Evolutionary conservation across 179 eudicot species (phyloP).

Genomic region (Beta macrorhiza): DNA sequence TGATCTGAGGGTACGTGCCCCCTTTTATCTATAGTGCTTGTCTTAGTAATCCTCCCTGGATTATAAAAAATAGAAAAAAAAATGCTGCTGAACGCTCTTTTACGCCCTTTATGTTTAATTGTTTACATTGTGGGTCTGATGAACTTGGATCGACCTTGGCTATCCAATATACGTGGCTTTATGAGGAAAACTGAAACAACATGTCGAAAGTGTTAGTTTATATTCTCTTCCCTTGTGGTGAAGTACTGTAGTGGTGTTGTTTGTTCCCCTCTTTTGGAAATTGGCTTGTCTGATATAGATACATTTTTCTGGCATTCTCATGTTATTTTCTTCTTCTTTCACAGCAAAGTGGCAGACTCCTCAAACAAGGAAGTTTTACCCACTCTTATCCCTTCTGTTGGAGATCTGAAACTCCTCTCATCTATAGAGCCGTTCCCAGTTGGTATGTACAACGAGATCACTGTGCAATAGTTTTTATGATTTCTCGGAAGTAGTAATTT

Average conservation of each 20-base stretch:
- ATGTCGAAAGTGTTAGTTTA: neutral
- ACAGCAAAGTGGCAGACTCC: conserved; percentile 81
- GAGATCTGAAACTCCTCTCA: conserved; percentile 98
- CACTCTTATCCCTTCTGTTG: conserved; percentile 94
- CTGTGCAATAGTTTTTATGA: neutral
- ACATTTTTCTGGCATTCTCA: conserved; percentile 4
- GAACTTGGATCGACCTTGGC: neutral
- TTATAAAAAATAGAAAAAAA: too few species aligned
- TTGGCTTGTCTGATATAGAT: neutral
- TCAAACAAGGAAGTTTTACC: conserved; percentile 75
- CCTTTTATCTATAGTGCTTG: too few species aligned
- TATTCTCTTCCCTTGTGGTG: neutral
- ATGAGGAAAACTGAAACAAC: neutral
- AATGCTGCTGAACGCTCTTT: too few species aligned
- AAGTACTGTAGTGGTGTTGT: conserved; percentile 3
- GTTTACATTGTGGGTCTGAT: too few species aligned
- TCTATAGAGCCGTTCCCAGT: conserved; percentile 98
- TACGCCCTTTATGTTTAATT: too few species aligned
- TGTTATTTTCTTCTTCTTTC: conserved; percentile 4
- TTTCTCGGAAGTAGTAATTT: neutral
- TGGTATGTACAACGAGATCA: conserved; percentile 45
- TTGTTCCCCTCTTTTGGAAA: neutral
- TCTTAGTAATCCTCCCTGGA: too few species aligned
- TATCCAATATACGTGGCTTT: neutral
- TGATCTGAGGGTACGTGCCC: too few species aligned